Evolutionary conservation across 1,284 basidiomycete species (phyloP).

Genomic region (Schizophyllum commune): DNA sequence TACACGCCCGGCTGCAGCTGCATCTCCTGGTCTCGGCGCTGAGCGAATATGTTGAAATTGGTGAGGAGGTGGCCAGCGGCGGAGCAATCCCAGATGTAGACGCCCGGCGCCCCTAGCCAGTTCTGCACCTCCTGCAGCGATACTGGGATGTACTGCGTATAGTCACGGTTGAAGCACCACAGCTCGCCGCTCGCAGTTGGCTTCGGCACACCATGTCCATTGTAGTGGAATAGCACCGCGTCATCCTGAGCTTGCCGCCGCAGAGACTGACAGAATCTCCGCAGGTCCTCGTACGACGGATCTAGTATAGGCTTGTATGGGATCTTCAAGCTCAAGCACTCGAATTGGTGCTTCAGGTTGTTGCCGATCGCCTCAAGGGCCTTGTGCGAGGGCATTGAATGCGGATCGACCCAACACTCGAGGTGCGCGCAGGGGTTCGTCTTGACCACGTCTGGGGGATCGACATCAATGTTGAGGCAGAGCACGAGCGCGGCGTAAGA

Average conservation of each 20-base stretch:
- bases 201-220: slow-evolving; percentile 96
- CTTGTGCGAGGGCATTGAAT: slow-evolving; percentile 80
- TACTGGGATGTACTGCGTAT: slow-evolving; percentile 98
- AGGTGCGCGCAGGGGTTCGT: slow-evolving; percentile 93
- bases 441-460: slow-evolving; percentile 96
- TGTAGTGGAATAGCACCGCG: slow-evolving; percentile 95
- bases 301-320: slow-evolving; percentile 91
- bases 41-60: slow-evolving; percentile 87
- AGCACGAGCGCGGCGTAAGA: slow-evolving; percentile 90
- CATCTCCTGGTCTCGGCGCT: slow-evolving; percentile 77
- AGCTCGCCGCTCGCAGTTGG: slow-evolving; percentile 95
- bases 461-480: slow-evolving; percentile 96
- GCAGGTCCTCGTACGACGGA: slow-evolving; percentile 91
- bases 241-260: slow-evolving; percentile 91
- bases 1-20: slow-evolving; percentile 50
- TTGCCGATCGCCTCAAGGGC: slow-evolving; percentile 86
- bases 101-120: slow-evolving; percentile 91
- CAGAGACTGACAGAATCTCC: slow-evolving; percentile 81
- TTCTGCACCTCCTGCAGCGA: slow-evolving; percentile 89
- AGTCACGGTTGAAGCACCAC: slow-evolving; percentile 98
- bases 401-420: slow-evolving; percentile 98
- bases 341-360: slow-evolving; percentile 94
- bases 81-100: slow-evolving; percentile 99
- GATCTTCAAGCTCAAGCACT: slow-evolving; percentile 87
- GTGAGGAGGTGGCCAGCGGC: slow-evolving; percentile 89